Conservation (phyloP, 73 alveolate genomes). For the Blepharisma stoltei region DNA sequence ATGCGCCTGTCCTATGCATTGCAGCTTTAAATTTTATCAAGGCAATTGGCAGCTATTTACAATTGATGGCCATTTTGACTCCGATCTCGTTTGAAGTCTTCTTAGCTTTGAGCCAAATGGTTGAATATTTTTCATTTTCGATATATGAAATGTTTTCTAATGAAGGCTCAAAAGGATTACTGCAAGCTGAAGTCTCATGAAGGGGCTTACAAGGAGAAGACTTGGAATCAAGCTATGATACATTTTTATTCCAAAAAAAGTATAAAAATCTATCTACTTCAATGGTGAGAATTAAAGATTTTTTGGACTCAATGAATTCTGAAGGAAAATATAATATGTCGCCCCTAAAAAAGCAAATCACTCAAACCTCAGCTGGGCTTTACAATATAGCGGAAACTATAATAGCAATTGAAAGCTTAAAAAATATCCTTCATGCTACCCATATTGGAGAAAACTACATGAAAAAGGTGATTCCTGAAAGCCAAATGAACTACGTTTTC, state of each 20-base stretch:
- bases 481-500: not conserved
- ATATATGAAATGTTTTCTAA: not conserved
- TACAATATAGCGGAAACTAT: not conserved
- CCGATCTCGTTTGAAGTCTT: constrained; percentile 23
- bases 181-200: not conserved
- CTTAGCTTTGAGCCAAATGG: not conserved
- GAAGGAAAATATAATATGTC: not conserved
- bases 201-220: not conserved
- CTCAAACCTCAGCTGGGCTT: too few relatives aligned
- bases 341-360: not conserved
- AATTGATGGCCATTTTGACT: not conserved
- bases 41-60: not conserved
- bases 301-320: not conserved
- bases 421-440: not conserved
- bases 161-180: not conserved
- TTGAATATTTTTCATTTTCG: not conserved
- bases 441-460: not conserved
- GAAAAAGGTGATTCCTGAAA: not conserved
- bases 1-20: constrained; percentile 7
- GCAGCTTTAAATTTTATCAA: not conserved
- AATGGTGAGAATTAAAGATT: not conserved
- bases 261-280: not conserved
- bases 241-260: not conserved
- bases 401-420: not conserved
- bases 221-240: not conserved